Percentiles rank a stretch among this genome's conserved stretches.
Conservation (phyloP, 192 early-diverging fungal species). For the Gigaspora rosea region DNA sequence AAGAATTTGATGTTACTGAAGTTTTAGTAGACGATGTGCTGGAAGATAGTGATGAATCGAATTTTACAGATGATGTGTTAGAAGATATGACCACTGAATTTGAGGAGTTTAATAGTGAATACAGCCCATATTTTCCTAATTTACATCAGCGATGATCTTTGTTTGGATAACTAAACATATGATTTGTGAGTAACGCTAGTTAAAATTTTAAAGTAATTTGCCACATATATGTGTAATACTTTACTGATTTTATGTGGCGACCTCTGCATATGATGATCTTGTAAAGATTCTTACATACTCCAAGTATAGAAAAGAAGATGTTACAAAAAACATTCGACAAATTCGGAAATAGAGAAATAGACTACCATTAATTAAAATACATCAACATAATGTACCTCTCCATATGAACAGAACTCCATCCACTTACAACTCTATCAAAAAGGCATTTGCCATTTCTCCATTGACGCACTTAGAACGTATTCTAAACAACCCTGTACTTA, state of each 20-base stretch:
- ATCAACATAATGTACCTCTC: not conserved
- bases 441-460: not conserved
- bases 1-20: no score
- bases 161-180: no score
- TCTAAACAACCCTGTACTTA: not conserved
- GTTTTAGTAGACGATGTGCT: no score
- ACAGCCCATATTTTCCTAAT: no score
- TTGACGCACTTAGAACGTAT: not conserved
- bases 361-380: not conserved
- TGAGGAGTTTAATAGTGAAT: no score
- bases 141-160: no score
- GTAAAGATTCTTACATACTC: not conserved
- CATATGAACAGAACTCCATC: not conserved
- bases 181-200: no score
- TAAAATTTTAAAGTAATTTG: no score
- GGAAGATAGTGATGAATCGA: no score
- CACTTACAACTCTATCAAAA: not conserved
- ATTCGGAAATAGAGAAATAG: conserved; percentile 8
- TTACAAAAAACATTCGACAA: not conserved
- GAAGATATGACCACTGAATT: no score
- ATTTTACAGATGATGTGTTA: no score
- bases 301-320: not conserved
- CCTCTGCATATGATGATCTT: conserved; percentile 9
- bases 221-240: no score
- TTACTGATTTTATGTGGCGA: not conserved